Conservation (phyloP, 1,284 basidiomycete species). For the Puccinia hordei region DNA sequence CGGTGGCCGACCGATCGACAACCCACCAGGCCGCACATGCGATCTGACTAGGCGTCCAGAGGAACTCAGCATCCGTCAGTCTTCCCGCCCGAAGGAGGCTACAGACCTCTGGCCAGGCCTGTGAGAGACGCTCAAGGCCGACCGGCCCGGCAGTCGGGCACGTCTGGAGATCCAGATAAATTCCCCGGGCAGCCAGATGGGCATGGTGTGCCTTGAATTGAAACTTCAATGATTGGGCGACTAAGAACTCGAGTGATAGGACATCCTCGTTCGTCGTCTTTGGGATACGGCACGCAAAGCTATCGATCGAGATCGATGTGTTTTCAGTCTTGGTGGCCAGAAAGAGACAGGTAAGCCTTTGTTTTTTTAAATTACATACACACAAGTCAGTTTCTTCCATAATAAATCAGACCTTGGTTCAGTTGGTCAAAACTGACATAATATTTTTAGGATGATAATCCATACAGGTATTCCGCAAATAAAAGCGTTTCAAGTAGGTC, state of each 20-base stretch:
- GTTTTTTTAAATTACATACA: conserved; percentile 11
- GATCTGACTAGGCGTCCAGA: conserved; percentile 90
- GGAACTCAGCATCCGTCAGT: conserved; percentile 85
- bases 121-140: not conserved
- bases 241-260: conserved; percentile 88
- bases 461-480: conserved; percentile 96
- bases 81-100: conserved; percentile 71
- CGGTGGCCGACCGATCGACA: conserved; percentile 67
- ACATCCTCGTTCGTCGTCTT: conserved; percentile 74
- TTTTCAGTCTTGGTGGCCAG: conserved; percentile 97
- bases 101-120: conserved; percentile 63
- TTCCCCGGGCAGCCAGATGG: conserved; percentile 83
- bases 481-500: conserved; percentile 92
- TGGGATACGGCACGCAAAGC: conserved; percentile 77
- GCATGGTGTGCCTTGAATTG: conserved; percentile 91
- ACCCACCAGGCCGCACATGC: conserved; percentile 79
- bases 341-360: conserved; percentile 90
- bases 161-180: conserved; percentile 87
- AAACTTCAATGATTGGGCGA: conserved; percentile 87
- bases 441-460: conserved; percentile 98
- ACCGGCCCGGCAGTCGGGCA: conserved; percentile 53
- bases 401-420: conserved; percentile 72
- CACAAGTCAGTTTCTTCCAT: no score
- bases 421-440: conserved; percentile 82
- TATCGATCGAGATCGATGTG: conserved; percentile 79